phyloP scores from a whole-genome alignment of 257 asterid species.

The Rubia yunnanensis region DNA sequence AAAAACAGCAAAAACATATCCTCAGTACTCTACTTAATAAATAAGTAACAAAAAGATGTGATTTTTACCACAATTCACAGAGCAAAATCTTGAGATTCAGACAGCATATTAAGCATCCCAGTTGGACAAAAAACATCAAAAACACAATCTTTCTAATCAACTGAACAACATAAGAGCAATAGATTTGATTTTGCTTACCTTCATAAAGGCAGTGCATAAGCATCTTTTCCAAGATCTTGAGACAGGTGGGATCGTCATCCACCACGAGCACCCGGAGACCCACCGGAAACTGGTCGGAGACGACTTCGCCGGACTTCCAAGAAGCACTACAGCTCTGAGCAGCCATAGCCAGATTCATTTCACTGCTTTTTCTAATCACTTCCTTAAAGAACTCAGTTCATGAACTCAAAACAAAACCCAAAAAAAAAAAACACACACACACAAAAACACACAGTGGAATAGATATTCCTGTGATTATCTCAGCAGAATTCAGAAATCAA shows the following conservation, averaged over 20 bases:
- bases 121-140: neutral
- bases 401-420: neutral
- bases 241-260: neutral
- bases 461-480: neutral
- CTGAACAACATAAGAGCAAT: neutral
- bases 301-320: neutral
- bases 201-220: neutral
- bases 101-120: neutral
- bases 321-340: neutral
- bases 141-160: neutral
- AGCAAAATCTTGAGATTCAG: slow-evolving; percentile 1
- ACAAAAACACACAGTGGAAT: neutral
- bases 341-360: neutral
- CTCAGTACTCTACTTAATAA: neutral
- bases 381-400: neutral
- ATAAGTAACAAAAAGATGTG: neutral
- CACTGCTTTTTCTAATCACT: neutral
- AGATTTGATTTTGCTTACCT: neutral
- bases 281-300: neutral
- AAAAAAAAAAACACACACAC: neutral
- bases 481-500: neutral
- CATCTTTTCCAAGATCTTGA: neutral
- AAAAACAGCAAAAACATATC: too few relatives aligned
- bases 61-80: neutral
- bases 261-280: slow-evolving; percentile 2